A percentile compares a stretch with the other conserved stretches of the same genome.
phyloP scores from a whole-genome alignment of 768 basidiomycete species.

The Lactifluus subvellereus region DNA sequence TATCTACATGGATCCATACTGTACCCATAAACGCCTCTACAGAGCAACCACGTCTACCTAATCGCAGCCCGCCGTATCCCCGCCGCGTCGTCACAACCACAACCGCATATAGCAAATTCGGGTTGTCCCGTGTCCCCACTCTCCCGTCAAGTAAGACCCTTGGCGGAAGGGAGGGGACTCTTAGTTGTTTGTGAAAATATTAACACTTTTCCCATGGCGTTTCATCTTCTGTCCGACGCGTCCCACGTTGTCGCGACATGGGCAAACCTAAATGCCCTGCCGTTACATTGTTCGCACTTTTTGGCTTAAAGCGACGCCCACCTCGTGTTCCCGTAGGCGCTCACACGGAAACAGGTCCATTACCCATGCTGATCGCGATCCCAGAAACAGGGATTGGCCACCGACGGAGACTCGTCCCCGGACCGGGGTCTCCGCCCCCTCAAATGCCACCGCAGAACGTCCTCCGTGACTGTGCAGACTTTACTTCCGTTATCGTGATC shows the following conservation, averaged over 20 bases:
- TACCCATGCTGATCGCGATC: not conserved
- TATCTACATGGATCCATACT: slow-evolving; percentile 18
- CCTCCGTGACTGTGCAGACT: too few species aligned
- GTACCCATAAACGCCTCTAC: not conserved
- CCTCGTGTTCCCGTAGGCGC: slow-evolving; percentile 5
- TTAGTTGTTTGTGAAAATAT: too few species aligned
- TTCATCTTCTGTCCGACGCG: not conserved
- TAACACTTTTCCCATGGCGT: not conserved
- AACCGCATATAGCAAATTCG: not conserved
- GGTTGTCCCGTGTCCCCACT: too few species aligned
- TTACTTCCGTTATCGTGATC: too few species aligned
- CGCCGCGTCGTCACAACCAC: not conserved
- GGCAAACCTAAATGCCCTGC: slow-evolving; percentile 1
- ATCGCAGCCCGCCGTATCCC: not conserved
- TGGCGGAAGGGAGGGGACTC: too few species aligned
- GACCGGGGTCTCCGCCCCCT: not conserved
- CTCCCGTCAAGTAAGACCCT: too few species aligned
- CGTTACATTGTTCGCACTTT: slow-evolving; percentile 17
- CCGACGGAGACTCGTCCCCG: too few species aligned
- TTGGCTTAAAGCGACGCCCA: slow-evolving; percentile 8
- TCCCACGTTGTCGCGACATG: not conserved
- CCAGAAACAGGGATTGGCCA: too few species aligned
- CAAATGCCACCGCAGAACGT: not conserved
- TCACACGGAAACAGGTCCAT: not conserved
- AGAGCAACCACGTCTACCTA: not conserved